Percentiles rank a stretch among this genome's conserved stretches.
These are phyloP conservation scores for Capsella bursapastoris DNA, from an alignment of 345 rosid species.

Conservation along the genomic window DNA sequence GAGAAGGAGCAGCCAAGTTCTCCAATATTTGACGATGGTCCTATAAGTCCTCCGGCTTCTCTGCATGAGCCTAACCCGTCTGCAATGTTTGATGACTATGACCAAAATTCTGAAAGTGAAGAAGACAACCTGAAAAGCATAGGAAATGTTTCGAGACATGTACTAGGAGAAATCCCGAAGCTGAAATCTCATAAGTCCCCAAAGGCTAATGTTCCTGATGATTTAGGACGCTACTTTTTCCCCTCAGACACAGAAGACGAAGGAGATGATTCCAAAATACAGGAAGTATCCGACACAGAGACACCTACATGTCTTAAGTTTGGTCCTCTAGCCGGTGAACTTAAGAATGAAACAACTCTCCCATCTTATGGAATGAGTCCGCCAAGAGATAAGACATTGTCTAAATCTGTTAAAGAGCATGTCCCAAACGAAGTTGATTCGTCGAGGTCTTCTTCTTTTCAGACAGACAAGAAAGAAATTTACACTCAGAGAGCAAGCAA, in stretches of 20 bases:
- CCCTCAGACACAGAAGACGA: conserved; percentile 40
- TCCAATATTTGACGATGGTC: conserved; percentile 50
- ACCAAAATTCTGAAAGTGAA: conserved; percentile 58
- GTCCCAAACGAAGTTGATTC: conserved; percentile 41
- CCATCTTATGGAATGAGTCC: conserved; percentile 54
- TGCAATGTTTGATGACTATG: conserved; percentile 67
- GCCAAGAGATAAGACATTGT: conserved; percentile 34
- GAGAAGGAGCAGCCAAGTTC: conserved; percentile 40
- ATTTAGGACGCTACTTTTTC: conserved; percentile 45
- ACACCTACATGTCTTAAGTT: conserved; percentile 50
- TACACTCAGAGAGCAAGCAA: conserved; percentile 40
- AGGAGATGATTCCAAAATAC: conserved; percentile 44
- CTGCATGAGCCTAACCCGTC: conserved; percentile 49
- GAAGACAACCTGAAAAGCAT: conserved; percentile 41
- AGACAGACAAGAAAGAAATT: conserved; percentile 43
- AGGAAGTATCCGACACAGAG: conserved; percentile 45
- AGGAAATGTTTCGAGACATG: conserved; percentile 23
- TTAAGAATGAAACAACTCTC: conserved; percentile 54
- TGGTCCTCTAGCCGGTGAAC: conserved; percentile 60
- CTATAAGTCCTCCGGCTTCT: conserved; percentile 48
- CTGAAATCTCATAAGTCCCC: conserved; percentile 34
- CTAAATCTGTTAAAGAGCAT: conserved; percentile 48
- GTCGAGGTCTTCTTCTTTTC: conserved; percentile 39
- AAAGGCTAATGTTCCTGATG: conserved; percentile 41
- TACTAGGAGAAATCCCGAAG: conserved; percentile 30